phyloP scores from a whole-genome alignment of 768 basidiomycete species.

The Trametes coccinea region DNA sequence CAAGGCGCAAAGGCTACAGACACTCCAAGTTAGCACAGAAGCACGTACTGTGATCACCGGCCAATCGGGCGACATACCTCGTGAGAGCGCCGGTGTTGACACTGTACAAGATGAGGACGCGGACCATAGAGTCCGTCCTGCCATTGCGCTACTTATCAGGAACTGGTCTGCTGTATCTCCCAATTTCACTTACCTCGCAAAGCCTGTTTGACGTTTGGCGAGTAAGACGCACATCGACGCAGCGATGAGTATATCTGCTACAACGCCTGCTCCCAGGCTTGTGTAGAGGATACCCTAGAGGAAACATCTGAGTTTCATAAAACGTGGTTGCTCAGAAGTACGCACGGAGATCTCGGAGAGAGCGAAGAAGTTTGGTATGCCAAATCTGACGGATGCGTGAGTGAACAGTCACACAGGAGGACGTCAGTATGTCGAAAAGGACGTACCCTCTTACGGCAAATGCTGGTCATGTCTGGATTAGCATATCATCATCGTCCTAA shows the following conservation, averaged over 20 bases:
- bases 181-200: constrained; percentile 10
- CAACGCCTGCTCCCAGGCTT: constrained; percentile 25
- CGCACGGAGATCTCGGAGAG: constrained; percentile 23
- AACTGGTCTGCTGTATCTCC: background rate
- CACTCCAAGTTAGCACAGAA: background rate
- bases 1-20: constrained; percentile 24
- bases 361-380: background rate
- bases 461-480: background rate
- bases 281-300: constrained; percentile 28
- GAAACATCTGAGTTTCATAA: no score
- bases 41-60: background rate
- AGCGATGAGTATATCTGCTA: constrained; percentile 28
- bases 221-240: constrained; percentile 25
- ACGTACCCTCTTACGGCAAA: constrained; percentile 14
- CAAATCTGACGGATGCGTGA: background rate
- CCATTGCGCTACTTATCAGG: background rate
- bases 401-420: background rate
- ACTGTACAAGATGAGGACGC: constrained; percentile 27
- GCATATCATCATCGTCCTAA: background rate
- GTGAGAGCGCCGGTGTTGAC: constrained; percentile 31
- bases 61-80: constrained; percentile 15
- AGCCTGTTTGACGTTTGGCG: constrained; percentile 12
- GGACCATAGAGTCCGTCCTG: constrained; percentile 25
- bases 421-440: background rate
- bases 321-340: background rate